A percentile compares a stretch with the other conserved stretches of the same genome.
phyloP scores from a whole-genome alignment of 305 asterid species.

The Solanum aculeatissimum region DNA sequence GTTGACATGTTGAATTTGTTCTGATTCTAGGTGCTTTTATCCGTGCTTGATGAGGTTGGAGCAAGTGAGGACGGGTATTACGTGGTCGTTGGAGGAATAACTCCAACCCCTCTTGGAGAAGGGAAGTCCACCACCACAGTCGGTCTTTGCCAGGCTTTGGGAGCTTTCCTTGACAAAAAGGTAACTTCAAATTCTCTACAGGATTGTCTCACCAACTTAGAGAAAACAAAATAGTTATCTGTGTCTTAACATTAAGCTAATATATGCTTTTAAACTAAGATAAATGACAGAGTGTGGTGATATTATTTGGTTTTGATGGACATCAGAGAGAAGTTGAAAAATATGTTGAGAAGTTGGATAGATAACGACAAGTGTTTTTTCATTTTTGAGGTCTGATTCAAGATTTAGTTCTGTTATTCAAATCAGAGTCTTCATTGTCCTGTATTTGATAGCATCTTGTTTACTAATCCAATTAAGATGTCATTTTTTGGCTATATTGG shows the following conservation, averaged over 20 bases:
- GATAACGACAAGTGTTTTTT: neutral
- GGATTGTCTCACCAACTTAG: neutral
- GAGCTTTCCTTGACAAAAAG: constrained; percentile 95
- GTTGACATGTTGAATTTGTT: neutral
- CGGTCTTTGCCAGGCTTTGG: constrained; percentile 94
- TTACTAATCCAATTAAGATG: neutral
- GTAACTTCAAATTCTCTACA: constrained; percentile 13
- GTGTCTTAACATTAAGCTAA: neutral
- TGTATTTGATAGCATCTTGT: neutral
- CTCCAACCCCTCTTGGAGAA: constrained; percentile 99
- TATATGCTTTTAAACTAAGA: neutral
- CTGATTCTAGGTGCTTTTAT: constrained; percentile 47
- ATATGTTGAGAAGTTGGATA: neutral
- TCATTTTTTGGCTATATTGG: neutral
- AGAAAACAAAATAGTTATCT: neutral
- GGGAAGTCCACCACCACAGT: constrained; percentile 96
- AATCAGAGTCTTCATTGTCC: neutral
- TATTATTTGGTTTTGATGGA: neutral
- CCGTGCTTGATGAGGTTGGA: constrained; percentile 64
- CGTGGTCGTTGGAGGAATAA: constrained; percentile 93
- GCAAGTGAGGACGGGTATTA: constrained; percentile 67
- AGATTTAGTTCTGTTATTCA: neutral
- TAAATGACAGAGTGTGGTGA: neutral
- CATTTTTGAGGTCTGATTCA: neutral
- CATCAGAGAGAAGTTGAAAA: neutral